Evolutionary conservation across 495 filamentous ascomycete genomes (phyloP).

Genomic region (Hyphodiscus hymeniophilus): DNA sequence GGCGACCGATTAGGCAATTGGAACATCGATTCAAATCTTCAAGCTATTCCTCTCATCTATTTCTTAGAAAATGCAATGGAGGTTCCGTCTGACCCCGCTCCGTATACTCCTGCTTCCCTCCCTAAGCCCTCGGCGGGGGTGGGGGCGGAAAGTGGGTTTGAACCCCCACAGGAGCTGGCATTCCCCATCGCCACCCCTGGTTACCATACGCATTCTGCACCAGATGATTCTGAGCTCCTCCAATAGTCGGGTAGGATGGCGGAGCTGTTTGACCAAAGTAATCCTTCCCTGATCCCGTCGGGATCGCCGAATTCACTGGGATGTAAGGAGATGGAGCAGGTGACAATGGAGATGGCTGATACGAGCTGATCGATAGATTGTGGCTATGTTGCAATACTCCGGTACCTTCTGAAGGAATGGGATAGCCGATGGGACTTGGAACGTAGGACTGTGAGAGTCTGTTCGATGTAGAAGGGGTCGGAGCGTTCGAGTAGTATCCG

Average conservation of each 20-base stretch:
- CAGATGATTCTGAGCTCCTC: neutral
- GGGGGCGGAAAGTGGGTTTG: too few relatives aligned
- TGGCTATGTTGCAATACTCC: too few relatives aligned
- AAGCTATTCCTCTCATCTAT: too few relatives aligned
- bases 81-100: too few relatives aligned
- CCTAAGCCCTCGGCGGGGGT: too few relatives aligned
- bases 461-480: slow-evolving; percentile 1
- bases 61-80: too few relatives aligned
- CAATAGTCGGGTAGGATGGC: too few relatives aligned
- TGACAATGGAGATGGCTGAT: neutral
- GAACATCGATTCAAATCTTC: too few relatives aligned
- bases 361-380: neutral
- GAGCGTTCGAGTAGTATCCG: slow-evolving; percentile 14
- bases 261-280: neutral
- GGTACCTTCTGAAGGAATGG: too few relatives aligned
- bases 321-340: slow-evolving; percentile 2
- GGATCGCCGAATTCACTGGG: neutral
- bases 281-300: neutral
- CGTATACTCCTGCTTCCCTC: too few relatives aligned
- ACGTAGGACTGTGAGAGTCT: neutral
- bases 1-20: too few relatives aligned
- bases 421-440: neutral
- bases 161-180: neutral
- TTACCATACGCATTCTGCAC: neutral
- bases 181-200: slow-evolving; percentile 14